These are phyloP conservation scores for Boletus speciosus DNA, from an alignment of 768 basidiomycete genomes.

Conservation along the genomic window DNA sequence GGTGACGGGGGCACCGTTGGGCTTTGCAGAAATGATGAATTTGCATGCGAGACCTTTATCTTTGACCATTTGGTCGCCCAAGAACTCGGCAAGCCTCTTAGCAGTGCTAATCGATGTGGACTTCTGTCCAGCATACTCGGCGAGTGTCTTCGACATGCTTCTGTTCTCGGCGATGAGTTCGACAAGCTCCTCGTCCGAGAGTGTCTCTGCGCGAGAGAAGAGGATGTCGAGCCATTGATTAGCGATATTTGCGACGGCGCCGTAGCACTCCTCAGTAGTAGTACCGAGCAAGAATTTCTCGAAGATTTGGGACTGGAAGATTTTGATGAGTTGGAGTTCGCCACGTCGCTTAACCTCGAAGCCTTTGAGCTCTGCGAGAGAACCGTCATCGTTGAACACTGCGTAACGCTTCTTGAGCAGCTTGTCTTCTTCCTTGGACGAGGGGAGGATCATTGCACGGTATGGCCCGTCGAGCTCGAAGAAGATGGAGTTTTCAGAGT, in stretches of 20 bases:
- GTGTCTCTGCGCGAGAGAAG: conserved; percentile 77
- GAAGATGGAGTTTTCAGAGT: conserved; percentile 98
- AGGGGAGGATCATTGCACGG: conserved; percentile 97
- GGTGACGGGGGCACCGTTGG: conserved; percentile 90
- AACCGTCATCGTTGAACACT: conserved; percentile 97
- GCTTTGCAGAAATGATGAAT: conserved; percentile 96
- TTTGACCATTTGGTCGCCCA: conserved; percentile 98
- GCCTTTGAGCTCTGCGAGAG: conserved; percentile 96
- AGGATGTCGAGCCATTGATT: conserved; percentile 98
- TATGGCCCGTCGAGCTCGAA: conserved; percentile 99
- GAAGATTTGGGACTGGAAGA: conserved; percentile 98
- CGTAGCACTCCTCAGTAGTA: conserved; percentile 94
- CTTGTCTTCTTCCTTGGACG: conserved; percentile 99
- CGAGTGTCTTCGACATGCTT: conserved; percentile 95
- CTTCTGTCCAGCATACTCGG: conserved; percentile 95
- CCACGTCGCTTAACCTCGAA: conserved; percentile 99
- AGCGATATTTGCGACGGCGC: conserved; percentile 88
- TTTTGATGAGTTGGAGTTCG: conserved; percentile 97
- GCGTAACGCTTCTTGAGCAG: conserved; percentile 98
- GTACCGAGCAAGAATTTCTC: conserved; percentile 93
- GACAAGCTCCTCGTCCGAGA: conserved; percentile 89
- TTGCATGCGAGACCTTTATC: conserved; percentile 99
- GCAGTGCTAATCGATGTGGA: conserved; percentile 98
- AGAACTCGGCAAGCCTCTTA: conserved; percentile 89
- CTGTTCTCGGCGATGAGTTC: conserved; percentile 98